Evolutionary conservation across 2,329 filamentous ascomycete genomes (phyloP), one percentile per base, ranked within the genome.

Genomic region (Talaromyces pinophilus): DNA sequence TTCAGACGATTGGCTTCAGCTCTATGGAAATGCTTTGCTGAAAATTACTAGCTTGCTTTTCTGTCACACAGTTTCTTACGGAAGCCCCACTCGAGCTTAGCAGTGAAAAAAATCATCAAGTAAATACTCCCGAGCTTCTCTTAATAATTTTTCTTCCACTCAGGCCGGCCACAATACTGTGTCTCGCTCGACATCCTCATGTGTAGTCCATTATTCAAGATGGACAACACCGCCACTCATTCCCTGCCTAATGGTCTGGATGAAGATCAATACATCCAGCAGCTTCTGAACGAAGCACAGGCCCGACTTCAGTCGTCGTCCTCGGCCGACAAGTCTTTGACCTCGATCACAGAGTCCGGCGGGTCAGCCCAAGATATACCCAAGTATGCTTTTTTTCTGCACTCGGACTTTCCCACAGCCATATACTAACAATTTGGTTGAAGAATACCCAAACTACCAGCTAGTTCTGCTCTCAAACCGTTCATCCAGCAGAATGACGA

Each of bases 281-380:
- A 85, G 73, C 81, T 92, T 65, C 83, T 92, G 62, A 82, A 83
- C 63, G 84, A 89, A 77, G 89, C 89, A 65, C 87, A 90, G 72
- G 76, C 79, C 67, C 83, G 88, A 68, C 78, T 91, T 68, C 77
- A 71, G 71, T 74, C 75, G 63, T 66, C 68, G 59, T 70, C 69
- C 64, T 46, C 52, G 22, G 54, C 44, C 67, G 71, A 67, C 44
- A 68, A 62, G 59, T 70, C 59, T 22, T 28, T 60, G 70, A 67
- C 63, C 63, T 66, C 55, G 35, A 68, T 50, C 59, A 67, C 59
- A 69, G 67, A 63, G 59, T 54, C 55, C 65, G 63, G 60, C 46
- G 59, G 65, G 54, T 44, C 38, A 2, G 28, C 44, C 38, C 50
- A 15, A 30, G 35, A 35, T 19, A 57, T 59, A 35, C 62, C 62